Evolutionary conservation across 148 eudicot species (phyloP).

Genomic region (Amaranthus cruentus): DNA sequence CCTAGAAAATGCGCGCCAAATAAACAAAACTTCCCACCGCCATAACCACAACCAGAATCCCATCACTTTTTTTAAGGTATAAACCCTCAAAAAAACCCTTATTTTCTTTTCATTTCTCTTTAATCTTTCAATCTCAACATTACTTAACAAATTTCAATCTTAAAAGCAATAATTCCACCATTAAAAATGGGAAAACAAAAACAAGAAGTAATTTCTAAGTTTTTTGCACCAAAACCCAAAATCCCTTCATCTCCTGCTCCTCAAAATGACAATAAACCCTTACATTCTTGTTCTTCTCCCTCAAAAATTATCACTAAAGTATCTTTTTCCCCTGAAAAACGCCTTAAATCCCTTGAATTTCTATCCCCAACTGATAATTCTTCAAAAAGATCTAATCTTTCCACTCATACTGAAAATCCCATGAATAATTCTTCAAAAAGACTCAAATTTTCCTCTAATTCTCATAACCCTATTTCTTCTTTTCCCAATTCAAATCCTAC

Average conservation of each 20-base stretch:
- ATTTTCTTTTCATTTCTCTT: not conserved
- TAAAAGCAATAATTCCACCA: not conserved
- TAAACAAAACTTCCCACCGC: not conserved
- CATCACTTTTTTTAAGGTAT: not conserved
- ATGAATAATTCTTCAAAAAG: conserved; percentile 30
- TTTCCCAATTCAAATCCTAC: conserved; percentile 45
- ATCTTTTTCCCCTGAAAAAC: conserved; percentile 73
- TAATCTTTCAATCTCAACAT: not conserved
- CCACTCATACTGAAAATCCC: conserved; percentile 47
- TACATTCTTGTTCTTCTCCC: conserved; percentile 38
- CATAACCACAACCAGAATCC: not conserved
- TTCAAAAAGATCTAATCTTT: conserved; percentile 44
- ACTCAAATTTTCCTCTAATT: conserved; percentile 49
- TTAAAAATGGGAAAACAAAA: conserved; percentile 71
- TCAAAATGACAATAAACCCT: conserved; percentile 10
- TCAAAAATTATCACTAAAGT: conserved; percentile 71
- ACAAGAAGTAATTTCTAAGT: conserved; percentile 83
- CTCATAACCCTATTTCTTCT: conserved; percentile 38
- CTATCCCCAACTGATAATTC: conserved; percentile 29
- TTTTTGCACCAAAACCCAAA: conserved; percentile 77
- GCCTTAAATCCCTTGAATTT: conserved; percentile 49
- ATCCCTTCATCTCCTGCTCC: conserved; percentile 22
- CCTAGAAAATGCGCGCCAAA: conserved; percentile 23
- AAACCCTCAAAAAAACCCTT: no score
- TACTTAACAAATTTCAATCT: not conserved